These are phyloP conservation scores for Synchytrium microbalum DNA, from an alignment of 371 early-diverging fungal species.

Conservation along the genomic window DNA sequence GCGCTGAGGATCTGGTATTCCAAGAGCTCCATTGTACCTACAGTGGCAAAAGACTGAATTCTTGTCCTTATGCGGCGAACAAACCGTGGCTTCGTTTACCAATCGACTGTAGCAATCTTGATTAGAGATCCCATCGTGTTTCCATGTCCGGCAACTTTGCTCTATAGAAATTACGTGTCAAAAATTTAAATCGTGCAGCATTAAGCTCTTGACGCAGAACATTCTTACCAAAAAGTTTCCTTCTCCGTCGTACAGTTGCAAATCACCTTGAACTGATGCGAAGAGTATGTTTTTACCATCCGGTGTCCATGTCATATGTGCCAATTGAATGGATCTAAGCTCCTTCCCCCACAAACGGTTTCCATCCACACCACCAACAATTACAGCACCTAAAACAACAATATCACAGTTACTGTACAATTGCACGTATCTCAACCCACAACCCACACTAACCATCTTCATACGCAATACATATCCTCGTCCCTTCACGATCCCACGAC, in stretches of 20 bases:
- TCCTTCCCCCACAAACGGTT: slow-evolving; percentile 50
- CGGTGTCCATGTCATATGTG: slow-evolving; percentile 48
- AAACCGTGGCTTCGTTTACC: slow-evolving; percentile 16
- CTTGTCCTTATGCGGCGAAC: neutral
- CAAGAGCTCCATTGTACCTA: slow-evolving; percentile 42
- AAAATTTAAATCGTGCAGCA: neutral
- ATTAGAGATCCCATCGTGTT: slow-evolving; percentile 20
- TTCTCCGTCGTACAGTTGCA: slow-evolving; percentile 39
- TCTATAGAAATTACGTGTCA: slow-evolving; percentile 14
- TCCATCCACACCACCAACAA: slow-evolving; percentile 53
- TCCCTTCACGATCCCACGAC: slow-evolving; percentile 46
- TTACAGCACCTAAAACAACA: slow-evolving; percentile 38
- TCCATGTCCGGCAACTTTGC: slow-evolving; percentile 29
- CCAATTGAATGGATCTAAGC: slow-evolving; percentile 25
- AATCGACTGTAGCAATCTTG: slow-evolving; percentile 38
- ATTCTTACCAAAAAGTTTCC: slow-evolving; percentile 37
- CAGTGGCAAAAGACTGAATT: too few relatives aligned
- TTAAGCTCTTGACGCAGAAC: neutral
- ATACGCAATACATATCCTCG: slow-evolving; percentile 46
- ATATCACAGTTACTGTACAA: neutral
- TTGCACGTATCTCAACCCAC: neutral
- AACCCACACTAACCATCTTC: slow-evolving; percentile 38
- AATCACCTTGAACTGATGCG: slow-evolving; percentile 34
- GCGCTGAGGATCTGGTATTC: slow-evolving; percentile 32
- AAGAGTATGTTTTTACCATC: slow-evolving; percentile 42